Conservation (phyloP, 2,329 filamentous ascomycete genomes). For the Ophiostoma angusticollis region DNA sequence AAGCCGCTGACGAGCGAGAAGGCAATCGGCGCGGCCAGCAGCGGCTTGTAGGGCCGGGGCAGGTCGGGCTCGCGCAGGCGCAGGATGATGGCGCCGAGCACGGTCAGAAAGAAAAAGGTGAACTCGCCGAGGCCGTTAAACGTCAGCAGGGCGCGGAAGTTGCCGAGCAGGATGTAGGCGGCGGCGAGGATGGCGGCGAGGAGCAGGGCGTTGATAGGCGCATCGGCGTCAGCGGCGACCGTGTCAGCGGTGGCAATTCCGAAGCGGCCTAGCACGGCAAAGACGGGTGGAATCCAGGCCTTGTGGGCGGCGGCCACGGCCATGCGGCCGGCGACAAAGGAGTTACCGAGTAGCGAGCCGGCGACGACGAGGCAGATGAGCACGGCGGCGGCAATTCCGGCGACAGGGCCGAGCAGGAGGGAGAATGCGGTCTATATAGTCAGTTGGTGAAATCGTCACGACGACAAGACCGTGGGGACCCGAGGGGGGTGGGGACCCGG, state of each 20-base stretch:
- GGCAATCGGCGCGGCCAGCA: constrained; percentile 33
- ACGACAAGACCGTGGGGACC: background rate
- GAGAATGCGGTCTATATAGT: constrained; percentile 41
- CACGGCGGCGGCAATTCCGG: constrained; percentile 40
- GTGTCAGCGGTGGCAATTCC: constrained; percentile 16
- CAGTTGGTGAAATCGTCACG: too few relatives aligned
- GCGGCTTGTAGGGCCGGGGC: constrained; percentile 41
- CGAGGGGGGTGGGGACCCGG: background rate
- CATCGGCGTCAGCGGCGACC: constrained; percentile 23
- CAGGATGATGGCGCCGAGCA: constrained; percentile 44
- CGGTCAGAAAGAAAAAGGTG: constrained; percentile 51
- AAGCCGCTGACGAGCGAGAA: constrained; percentile 48
- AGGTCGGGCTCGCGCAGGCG: constrained; percentile 43
- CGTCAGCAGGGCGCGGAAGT: constrained; percentile 47
- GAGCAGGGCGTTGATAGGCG: constrained; percentile 40
- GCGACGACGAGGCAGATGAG: constrained; percentile 49
- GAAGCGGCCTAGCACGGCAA: constrained; percentile 32
- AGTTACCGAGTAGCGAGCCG: constrained; percentile 49
- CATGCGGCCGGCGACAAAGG: constrained; percentile 49
- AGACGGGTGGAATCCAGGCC: constrained; percentile 34
- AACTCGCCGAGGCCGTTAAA: constrained; percentile 49
- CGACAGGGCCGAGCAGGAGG: constrained; percentile 38
- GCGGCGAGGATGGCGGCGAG: constrained; percentile 36
- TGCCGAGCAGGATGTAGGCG: constrained; percentile 47
- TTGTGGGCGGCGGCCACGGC: constrained; percentile 43